Percentiles rank a stretch among this genome's conserved stretches.
Conservation (phyloP, 2,329 filamentous ascomycete species). For the Talaromyces sp. region DNA sequence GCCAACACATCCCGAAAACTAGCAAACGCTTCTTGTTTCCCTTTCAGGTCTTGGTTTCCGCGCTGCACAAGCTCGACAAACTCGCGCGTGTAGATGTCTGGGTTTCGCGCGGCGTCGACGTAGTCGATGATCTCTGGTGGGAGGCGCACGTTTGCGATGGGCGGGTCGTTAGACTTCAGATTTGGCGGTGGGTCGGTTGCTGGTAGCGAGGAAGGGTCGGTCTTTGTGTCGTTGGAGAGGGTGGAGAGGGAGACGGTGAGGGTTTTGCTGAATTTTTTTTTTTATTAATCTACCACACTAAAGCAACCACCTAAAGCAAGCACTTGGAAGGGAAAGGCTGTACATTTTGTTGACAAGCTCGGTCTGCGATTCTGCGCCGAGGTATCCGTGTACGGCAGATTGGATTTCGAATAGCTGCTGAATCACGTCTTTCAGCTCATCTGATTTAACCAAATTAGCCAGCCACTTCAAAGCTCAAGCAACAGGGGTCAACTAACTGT, state of each 20-base stretch:
- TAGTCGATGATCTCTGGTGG: constrained; percentile 60
- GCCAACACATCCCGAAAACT: constrained; percentile 56
- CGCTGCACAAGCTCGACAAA: constrained; percentile 61
- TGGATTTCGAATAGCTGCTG: constrained; percentile 60
- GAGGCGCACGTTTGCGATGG: constrained; percentile 48
- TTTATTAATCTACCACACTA: no score
- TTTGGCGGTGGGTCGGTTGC: not conserved
- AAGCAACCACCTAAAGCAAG: not conserved
- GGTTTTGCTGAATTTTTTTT: constrained; percentile 33
- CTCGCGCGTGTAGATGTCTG: constrained; percentile 62
- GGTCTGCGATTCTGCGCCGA: constrained; percentile 52
- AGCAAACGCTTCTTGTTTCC: constrained; percentile 55
- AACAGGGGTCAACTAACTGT: constrained; percentile 22
- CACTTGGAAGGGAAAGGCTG: not conserved
- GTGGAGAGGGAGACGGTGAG: constrained; percentile 51
- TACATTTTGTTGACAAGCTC: constrained; percentile 57
- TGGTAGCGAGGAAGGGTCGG: constrained; percentile 11
- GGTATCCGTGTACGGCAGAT: constrained; percentile 54
- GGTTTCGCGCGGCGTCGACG: constrained; percentile 59
- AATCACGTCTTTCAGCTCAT: constrained; percentile 56
- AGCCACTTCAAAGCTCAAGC: no score
- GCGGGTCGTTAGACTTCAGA: constrained; percentile 28
- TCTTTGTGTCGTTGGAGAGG: constrained; percentile 41
- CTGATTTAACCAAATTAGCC: constrained; percentile 13
- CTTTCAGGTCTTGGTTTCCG: constrained; percentile 59